Evolutionary conservation across 2,329 filamentous ascomycete genomes (phyloP).

Genomic region (Aquanectria penicillioides): DNA sequence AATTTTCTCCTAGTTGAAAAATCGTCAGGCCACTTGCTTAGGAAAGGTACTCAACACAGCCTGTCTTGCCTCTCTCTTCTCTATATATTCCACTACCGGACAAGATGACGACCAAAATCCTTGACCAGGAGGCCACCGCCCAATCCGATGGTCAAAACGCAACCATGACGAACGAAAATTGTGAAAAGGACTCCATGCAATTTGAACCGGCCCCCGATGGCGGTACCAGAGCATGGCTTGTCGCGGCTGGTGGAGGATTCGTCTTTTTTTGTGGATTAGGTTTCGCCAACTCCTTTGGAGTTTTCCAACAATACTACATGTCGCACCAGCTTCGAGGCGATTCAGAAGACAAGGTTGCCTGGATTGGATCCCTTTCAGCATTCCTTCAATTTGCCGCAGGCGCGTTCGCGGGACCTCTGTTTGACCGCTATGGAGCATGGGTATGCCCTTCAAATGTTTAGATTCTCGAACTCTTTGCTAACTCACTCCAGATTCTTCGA

Average conservation of each 20-base stretch:
- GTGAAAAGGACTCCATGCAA: neutral
- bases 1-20: too few species aligned
- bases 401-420: conserved; percentile 29
- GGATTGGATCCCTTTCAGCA: conserved; percentile 53
- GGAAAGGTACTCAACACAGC: neutral
- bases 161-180: fast-evolving
- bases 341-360: conserved; percentile 49
- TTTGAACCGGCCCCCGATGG: conserved; percentile 40
- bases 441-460: neutral
- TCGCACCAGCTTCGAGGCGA: conserved; percentile 45
- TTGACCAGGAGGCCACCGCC: neutral
- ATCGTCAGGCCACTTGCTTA: too few species aligned
- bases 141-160: neutral
- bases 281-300: conserved; percentile 56
- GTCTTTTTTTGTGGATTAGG: conserved; percentile 53
- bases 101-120: neutral
- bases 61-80: neutral
- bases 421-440: conserved; percentile 34
- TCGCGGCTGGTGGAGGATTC: conserved; percentile 47
- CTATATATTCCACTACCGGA: neutral
- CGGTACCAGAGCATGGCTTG: conserved; percentile 53
- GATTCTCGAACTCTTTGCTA: neutral
- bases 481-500: conserved; percentile 21
- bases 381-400: conserved; percentile 50
- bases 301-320: conserved; percentile 57